Evolutionary conservation across 169 alveolate species (phyloP).

Genomic region (Besnoitia besnoiti): DNA sequence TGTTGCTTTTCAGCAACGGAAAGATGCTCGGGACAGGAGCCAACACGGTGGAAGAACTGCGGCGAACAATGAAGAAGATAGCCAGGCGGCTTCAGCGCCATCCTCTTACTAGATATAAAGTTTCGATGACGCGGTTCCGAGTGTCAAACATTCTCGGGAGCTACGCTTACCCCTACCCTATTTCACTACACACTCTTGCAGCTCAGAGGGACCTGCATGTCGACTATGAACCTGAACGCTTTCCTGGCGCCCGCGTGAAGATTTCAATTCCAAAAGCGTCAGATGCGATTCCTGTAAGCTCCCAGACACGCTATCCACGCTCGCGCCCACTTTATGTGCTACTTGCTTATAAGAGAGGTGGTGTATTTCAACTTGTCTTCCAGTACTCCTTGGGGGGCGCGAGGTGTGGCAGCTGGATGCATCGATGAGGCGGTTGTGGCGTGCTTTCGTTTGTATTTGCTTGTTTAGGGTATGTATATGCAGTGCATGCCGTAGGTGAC

Average conservation of each 20-base stretch:
- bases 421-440: too few species aligned
- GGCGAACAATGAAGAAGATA: constrained; percentile 44
- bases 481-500: too few species aligned
- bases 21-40: constrained; percentile 49
- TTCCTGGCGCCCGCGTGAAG: constrained; percentile 52
- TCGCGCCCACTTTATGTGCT: neutral
- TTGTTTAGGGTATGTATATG: too few species aligned
- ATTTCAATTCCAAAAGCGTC: neutral
- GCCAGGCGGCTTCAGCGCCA: constrained; percentile 31
- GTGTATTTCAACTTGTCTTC: too few species aligned
- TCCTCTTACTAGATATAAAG: neutral
- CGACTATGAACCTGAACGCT: constrained; percentile 54
- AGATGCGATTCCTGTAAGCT: neutral
- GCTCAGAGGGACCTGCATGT: constrained; percentile 15
- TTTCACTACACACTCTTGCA: constrained; percentile 33
- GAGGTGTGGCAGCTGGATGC: too few species aligned
- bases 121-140: neutral
- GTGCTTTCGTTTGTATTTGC: too few species aligned
- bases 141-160: constrained; percentile 48
- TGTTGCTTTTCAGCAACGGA: constrained; percentile 41
- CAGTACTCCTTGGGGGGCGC: too few species aligned
- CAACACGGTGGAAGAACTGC: constrained; percentile 22
- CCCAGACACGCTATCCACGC: neutral
- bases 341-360: too few species aligned
- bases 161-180: constrained; percentile 9